A percentile compares a stretch with the other conserved stretches of the same genome.
These are phyloP conservation scores for Xerocomus brunneocitrinus DNA, from an alignment of 768 basidiomycete species.

Conservation along the genomic window DNA sequence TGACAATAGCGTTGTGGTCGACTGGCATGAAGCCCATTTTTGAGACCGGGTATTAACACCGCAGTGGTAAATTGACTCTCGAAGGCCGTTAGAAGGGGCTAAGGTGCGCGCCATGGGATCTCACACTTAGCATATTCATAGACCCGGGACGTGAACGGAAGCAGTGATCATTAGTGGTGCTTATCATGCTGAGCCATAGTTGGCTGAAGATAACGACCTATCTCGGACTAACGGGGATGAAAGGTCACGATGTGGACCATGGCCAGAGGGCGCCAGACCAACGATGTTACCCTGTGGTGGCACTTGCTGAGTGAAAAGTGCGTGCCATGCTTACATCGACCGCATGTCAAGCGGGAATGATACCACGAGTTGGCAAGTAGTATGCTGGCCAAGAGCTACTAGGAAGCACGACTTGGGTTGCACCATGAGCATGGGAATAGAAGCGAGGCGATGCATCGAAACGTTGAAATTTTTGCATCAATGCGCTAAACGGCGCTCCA, in stretches of 20 bases:
- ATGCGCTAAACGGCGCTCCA: not conserved
- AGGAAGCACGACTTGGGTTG: no score
- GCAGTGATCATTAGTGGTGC: no score
- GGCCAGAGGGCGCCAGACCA: not conserved
- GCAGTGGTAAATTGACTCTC: no score
- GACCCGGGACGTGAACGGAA: not conserved
- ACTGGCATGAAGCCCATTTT: not conserved
- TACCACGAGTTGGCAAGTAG: not conserved
- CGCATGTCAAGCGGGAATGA: not conserved
- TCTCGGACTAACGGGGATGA: no score
- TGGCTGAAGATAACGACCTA: no score
- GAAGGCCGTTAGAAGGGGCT: not conserved
- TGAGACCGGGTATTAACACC: not conserved
- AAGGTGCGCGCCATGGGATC: not conserved
- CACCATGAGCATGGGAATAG: not conserved
- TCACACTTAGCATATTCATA: not conserved
- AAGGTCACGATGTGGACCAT: no score
- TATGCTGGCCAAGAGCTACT: no score
- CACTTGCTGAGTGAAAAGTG: not conserved
- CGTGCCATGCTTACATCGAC: not conserved
- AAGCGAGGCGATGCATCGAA: not conserved
- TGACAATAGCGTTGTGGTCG: not conserved
- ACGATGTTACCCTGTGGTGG: not conserved
- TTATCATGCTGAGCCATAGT: no score
- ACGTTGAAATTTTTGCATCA: not conserved